Conservation (phyloP, 768 basidiomycete species). For the Mycena rosella region DNA sequence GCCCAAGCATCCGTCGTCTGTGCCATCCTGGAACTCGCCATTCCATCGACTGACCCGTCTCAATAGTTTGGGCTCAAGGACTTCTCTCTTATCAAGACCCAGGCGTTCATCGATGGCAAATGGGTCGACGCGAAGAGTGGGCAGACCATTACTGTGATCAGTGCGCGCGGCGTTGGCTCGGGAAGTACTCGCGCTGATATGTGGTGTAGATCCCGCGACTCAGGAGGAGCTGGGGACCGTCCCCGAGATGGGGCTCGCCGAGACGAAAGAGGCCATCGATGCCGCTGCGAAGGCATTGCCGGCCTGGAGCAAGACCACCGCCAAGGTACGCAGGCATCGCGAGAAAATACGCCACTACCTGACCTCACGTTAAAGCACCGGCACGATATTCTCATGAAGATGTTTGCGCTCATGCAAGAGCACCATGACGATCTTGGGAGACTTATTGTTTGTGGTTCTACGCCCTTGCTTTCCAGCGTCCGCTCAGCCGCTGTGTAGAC, state of each 20-base stretch:
- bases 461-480: conserved; percentile 42
- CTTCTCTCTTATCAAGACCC: conserved; percentile 67
- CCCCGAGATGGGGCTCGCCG: conserved; percentile 89
- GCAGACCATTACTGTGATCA: conserved; percentile 78
- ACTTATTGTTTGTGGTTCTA: conserved; percentile 75
- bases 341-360: neutral
- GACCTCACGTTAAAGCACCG: conserved; percentile 68
- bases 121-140: conserved; percentile 87
- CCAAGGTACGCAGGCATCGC: conserved; percentile 68
- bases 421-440: conserved; percentile 89
- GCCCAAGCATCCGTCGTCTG: conserved; percentile 58
- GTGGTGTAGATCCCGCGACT: conserved; percentile 86
- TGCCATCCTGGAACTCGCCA: conserved; percentile 13
- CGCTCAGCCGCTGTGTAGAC: conserved; percentile 63
- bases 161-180: conserved; percentile 58
- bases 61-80: conserved; percentile 83
- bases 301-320: conserved; percentile 89
- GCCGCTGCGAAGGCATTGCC: conserved; percentile 86
- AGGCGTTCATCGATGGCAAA: conserved; percentile 84
- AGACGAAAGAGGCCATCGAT: conserved; percentile 87
- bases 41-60: neutral
- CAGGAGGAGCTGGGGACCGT: conserved; percentile 85
- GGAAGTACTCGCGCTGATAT: conserved; percentile 1
- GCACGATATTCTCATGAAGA: conserved; percentile 86
- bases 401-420: conserved; percentile 83